Evolutionary conservation across 306 rosid genomes (phyloP), one percentile per base, ranked within the genome.

Genomic region (Pyrus communis): DNA sequence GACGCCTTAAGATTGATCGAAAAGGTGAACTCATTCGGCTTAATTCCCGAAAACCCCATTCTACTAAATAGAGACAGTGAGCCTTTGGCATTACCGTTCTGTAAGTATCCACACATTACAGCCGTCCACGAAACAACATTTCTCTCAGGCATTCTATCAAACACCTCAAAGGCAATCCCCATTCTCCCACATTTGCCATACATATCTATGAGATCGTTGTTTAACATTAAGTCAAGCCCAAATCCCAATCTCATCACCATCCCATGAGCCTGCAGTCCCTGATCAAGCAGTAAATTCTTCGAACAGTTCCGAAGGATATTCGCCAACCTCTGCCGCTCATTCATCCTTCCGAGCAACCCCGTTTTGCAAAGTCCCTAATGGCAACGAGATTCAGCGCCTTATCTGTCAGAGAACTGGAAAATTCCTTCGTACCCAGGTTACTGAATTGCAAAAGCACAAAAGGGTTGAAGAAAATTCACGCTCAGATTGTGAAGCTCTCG

Each of bases 131-230:
- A 85, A 30, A 85, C 88, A 23, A 81, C 85, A 62, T 81, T 81
- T 82, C 88, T 85, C 19, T 86, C 82, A 11, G 86, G 80, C 96
- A 88, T 90, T 88, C 46, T 43, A 78, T 83, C 96, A 55, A 86
- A 86, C 86, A 88, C 74, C 13, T 3, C 15, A 73, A 67, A 63
- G 31, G 91, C 91, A 6, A 74, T 27, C 3, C 66, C 73, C 59
- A 78, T 18, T n/a, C 62, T 64, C 38, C 89, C 79, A 75, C 93
- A 90, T 79, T 90, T 88, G 4, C 93, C 71, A 22, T 86, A 88
- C 93, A 86, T 77, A 75, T 80, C 80, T 13, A 90, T 78, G 30
- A 88, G 91, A 75, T 85, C 82, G 70, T 88, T 90, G 83, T 74
- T 88, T 51, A 85, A 45, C 83, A 85, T 70, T 76, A 88, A 64